Percentiles rank a stretch among this genome's conserved stretches.
These are phyloP conservation scores for Saposhnikovia divaricata DNA, from an alignment of 129 eudicot species.

Conservation along the genomic window DNA sequence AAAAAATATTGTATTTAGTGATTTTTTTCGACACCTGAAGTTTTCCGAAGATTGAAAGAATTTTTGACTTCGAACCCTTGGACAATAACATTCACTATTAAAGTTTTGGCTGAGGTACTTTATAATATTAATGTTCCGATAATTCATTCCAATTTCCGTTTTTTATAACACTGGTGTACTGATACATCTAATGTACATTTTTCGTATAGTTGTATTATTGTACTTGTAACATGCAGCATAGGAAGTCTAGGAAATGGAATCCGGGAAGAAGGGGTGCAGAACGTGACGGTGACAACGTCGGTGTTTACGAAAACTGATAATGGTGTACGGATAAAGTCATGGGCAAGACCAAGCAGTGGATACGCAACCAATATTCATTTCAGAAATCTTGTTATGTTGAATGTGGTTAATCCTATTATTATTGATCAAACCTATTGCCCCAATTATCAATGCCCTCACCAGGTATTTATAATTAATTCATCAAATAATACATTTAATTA, in stretches of 20 bases:
- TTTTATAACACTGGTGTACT: too few species aligned
- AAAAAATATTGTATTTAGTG: too few species aligned
- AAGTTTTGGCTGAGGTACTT: too few species aligned
- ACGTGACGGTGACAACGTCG: conserved; percentile 43
- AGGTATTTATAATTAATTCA: conserved; percentile 19
- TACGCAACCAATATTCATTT: conserved; percentile 44
- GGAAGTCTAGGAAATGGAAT: conserved; percentile 66
- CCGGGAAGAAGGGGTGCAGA: conserved; percentile 60
- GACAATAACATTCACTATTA: too few species aligned
- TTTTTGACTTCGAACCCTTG: too few species aligned
- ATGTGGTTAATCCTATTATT: conserved; percentile 60
- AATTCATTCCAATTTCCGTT: too few species aligned
- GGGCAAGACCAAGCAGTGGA: conserved; percentile 77
- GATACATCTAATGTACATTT: too few species aligned
- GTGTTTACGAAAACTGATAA: conserved; percentile 57
- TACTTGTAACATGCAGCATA: conserved; percentile 32
- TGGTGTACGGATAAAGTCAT: conserved; percentile 70
- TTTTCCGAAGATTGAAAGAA: too few species aligned
- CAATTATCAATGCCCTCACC: conserved; percentile 40
- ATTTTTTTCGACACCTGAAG: too few species aligned
- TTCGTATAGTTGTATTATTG: neutral
- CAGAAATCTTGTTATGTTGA: conserved; percentile 47
- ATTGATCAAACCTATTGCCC: conserved; percentile 80
- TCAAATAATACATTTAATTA: too few species aligned
- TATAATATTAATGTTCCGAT: too few species aligned